Percentiles rank a stretch among this genome's conserved stretches.
These are phyloP conservation scores for Cercospora citrullina DNA, from an alignment of 2,329 filamentous ascomycete species.

Conservation along the genomic window DNA sequence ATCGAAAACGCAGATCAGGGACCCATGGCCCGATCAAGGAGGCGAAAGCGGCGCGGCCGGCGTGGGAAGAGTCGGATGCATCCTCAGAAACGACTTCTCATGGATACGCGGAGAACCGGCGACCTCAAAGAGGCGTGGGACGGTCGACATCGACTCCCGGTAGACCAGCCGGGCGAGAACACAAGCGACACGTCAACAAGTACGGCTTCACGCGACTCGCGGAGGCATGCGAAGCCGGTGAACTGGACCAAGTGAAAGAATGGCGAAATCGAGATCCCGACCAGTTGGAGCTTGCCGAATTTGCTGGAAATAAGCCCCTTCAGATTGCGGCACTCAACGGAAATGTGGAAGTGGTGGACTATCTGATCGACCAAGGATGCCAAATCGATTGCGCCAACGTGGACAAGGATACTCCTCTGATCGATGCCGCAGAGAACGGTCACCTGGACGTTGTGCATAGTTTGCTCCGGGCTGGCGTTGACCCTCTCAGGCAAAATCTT, in stretches of 20 bases:
- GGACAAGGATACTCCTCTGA: conserved; percentile 82
- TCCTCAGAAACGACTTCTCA: conserved; percentile 48
- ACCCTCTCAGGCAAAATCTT: conserved; percentile 88
- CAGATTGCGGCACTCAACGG: conserved; percentile 91
- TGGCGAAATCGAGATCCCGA: conserved; percentile 77
- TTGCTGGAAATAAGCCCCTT: conserved; percentile 92
- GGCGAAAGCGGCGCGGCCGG: conserved; percentile 32
- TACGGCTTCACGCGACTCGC: conserved; percentile 89
- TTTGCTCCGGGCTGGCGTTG: conserved; percentile 81
- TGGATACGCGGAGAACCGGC: conserved; percentile 60
- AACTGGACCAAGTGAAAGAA: conserved; percentile 74
- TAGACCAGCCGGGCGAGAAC: conserved; percentile 56
- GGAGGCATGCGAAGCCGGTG: conserved; percentile 83
- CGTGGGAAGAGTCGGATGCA: conserved; percentile 64
- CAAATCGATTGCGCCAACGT: conserved; percentile 76
- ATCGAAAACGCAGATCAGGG: conserved; percentile 45
- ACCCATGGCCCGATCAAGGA: conserved; percentile 51
- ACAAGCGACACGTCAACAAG: conserved; percentile 86
- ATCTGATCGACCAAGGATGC: conserved; percentile 81
- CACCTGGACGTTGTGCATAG: conserved; percentile 86
- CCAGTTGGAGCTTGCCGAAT: conserved; percentile 85
- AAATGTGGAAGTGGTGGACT: conserved; percentile 80
- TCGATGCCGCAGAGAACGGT: conserved; percentile 95
- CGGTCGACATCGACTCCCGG: conserved; percentile 55
- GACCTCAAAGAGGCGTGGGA: conserved; percentile 58